Evolutionary conservation across 371 early-diverging fungal genomes (phyloP).

Genomic region (Apophysomyces ossiformis): DNA sequence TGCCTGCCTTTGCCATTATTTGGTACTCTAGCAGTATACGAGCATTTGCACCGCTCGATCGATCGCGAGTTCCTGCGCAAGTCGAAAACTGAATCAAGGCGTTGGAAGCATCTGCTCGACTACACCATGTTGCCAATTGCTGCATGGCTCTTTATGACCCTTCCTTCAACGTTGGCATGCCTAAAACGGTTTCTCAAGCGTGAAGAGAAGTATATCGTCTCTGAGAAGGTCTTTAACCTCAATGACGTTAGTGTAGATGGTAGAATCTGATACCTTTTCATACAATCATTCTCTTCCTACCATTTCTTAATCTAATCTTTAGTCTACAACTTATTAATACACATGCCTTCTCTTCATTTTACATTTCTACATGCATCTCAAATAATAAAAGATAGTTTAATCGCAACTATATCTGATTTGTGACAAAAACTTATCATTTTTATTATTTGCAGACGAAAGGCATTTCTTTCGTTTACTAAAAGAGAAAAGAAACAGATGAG

Average conservation of each 20-base stretch:
- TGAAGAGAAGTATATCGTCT: conserved; percentile 53
- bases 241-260: conserved; percentile 11
- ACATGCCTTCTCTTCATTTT: not conserved
- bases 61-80: conserved; percentile 52
- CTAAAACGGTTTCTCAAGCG: conserved; percentile 45
- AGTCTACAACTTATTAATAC: not conserved
- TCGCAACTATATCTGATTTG: not conserved
- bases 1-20: conserved; percentile 55
- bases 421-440: not conserved
- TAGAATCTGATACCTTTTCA: conserved; percentile 10
- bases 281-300: not conserved
- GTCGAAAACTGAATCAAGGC: conserved; percentile 38
- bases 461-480: conserved; percentile 10
- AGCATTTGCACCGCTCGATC: conserved; percentile 49
- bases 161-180: conserved; percentile 58
- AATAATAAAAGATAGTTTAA: not conserved
- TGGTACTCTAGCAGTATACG: conserved; percentile 52
- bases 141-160: conserved; percentile 59
- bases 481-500: not conserved
- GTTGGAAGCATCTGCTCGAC: conserved; percentile 45
- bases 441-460: not conserved
- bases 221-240: conserved; percentile 50
- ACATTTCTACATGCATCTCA: not conserved
- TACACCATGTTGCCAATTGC: conserved; percentile 54
- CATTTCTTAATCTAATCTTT: not conserved